Conservation (phyloP, 2,329 filamentous ascomycete species). For the Penicillium verrucosum region DNA sequence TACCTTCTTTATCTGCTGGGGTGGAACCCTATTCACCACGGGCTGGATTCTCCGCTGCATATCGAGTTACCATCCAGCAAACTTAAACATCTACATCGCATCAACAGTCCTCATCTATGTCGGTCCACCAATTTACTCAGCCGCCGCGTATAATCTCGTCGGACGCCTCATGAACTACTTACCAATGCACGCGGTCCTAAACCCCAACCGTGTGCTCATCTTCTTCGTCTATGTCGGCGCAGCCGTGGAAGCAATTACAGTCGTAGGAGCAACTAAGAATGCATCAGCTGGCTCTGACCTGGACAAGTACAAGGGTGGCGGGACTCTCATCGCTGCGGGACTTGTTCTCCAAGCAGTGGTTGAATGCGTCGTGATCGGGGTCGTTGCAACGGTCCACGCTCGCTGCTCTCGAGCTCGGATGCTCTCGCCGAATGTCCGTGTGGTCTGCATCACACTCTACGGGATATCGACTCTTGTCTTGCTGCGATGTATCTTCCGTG, state of each 20-base stretch:
- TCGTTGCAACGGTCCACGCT: conserved; percentile 22
- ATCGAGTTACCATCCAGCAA: conserved; percentile 28
- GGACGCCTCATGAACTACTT: conserved; percentile 39
- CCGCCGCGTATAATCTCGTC: conserved; percentile 38
- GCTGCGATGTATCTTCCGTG: conserved; percentile 37
- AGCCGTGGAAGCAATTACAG: conserved; percentile 34
- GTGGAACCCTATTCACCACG: conserved; percentile 34
- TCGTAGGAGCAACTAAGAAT: conserved; percentile 28
- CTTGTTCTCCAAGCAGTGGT: conserved; percentile 34
- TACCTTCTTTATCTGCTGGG: conserved; percentile 38
- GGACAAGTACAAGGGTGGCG: conserved; percentile 22
- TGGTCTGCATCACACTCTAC: conserved; percentile 36
- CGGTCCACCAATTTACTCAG: conserved; percentile 39
- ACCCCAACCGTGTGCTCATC: conserved; percentile 35
- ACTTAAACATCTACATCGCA: conserved; percentile 33
- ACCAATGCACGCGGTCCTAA: conserved; percentile 38
- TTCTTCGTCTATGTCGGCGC: conserved; percentile 39
- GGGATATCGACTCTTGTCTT: conserved; percentile 35
- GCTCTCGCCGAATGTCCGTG: conserved; percentile 30
- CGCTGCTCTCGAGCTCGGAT: conserved; percentile 26
- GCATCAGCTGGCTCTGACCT: conserved; percentile 21
- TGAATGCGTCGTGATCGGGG: conserved; percentile 28
- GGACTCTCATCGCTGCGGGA: conserved; percentile 25
- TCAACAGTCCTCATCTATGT: conserved; percentile 35
- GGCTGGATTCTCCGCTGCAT: conserved; percentile 37